phyloP scores from a whole-genome alignment of 176 grass and related monocot species.

The Eragrostis nindensis region DNA sequence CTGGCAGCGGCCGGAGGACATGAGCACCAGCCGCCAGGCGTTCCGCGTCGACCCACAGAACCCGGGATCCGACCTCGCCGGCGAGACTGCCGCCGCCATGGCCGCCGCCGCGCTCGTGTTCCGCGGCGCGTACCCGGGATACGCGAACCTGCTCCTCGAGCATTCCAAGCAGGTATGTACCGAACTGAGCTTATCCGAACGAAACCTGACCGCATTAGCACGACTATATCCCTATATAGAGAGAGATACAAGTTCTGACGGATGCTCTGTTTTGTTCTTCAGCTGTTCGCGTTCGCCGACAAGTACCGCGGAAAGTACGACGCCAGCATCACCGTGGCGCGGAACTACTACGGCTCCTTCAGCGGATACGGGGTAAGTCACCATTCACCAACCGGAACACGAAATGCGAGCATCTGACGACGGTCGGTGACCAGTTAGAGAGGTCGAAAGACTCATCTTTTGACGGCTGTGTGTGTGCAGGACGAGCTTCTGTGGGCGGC shows the following conservation, averaged over 20 bases:
- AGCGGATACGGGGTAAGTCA: slow-evolving; percentile 81
- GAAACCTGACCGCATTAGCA: too few relatives aligned
- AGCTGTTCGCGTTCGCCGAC: slow-evolving; percentile 88
- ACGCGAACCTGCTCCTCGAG: slow-evolving; percentile 69
- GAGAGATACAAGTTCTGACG: not conserved
- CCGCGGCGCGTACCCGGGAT: slow-evolving; percentile 49
- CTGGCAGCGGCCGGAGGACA: slow-evolving; percentile 96
- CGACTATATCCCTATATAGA: too few relatives aligned
- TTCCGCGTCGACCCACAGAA: slow-evolving; percentile 75
- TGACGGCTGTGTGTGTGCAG: slow-evolving; percentile 16
- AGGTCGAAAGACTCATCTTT: not conserved
- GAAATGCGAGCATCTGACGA: not conserved
- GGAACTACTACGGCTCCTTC: slow-evolving; percentile 83
- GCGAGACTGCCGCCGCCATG: slow-evolving; percentile 86
- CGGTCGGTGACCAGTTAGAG: too few relatives aligned
- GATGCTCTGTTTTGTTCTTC: not conserved
- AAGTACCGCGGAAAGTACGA: slow-evolving; percentile 94
- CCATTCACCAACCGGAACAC: not conserved
- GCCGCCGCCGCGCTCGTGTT: slow-evolving; percentile 74
- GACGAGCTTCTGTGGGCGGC: slow-evolving; percentile 94
- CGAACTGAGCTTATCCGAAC: too few relatives aligned
- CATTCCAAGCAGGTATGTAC: slow-evolving; percentile 79
- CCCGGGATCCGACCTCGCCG: slow-evolving; percentile 90
- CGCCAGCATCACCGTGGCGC: slow-evolving; percentile 64
- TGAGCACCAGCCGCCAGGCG: slow-evolving; percentile 83